phyloP scores from a whole-genome alignment of 129 eudicot genomes.

The Flaveria linearis region DNA sequence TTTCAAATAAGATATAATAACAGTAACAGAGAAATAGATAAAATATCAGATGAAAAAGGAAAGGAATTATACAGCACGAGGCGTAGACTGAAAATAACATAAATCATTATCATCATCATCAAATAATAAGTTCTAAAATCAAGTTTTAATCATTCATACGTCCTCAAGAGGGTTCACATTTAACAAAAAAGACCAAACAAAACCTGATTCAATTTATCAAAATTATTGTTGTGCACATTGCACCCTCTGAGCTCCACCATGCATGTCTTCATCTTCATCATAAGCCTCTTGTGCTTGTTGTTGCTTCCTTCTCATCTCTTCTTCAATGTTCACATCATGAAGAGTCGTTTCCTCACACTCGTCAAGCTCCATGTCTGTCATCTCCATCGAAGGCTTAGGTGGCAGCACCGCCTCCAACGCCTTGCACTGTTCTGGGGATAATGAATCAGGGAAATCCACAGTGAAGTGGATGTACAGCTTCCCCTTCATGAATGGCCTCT shows the following conservation, averaged over 20 bases:
- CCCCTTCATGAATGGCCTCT: constrained; percentile 79
- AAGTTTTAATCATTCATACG: not conserved
- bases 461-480: constrained; percentile 67
- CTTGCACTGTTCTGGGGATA: constrained; percentile 56
- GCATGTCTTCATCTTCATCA: constrained; percentile 83
- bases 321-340: constrained; percentile 77
- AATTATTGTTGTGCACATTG: constrained; percentile 74
- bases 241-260: constrained; percentile 73
- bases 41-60: no score
- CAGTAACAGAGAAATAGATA: no score
- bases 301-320: constrained; percentile 75
- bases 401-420: constrained; percentile 61
- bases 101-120: not conserved
- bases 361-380: constrained; percentile 72
- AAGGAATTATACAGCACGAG: no score
- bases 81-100: not conserved
- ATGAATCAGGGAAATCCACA: constrained; percentile 60
- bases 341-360: constrained; percentile 78
- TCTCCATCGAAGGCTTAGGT: constrained; percentile 39
- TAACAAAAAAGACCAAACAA: not conserved
- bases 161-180: not conserved
- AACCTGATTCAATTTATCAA: not conserved
- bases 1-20: no score
- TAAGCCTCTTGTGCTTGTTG: constrained; percentile 68
- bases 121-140: no score